phyloP scores from a whole-genome alignment of 2,329 filamentous ascomycete genomes.

The Keithomyces neogunnii region DNA sequence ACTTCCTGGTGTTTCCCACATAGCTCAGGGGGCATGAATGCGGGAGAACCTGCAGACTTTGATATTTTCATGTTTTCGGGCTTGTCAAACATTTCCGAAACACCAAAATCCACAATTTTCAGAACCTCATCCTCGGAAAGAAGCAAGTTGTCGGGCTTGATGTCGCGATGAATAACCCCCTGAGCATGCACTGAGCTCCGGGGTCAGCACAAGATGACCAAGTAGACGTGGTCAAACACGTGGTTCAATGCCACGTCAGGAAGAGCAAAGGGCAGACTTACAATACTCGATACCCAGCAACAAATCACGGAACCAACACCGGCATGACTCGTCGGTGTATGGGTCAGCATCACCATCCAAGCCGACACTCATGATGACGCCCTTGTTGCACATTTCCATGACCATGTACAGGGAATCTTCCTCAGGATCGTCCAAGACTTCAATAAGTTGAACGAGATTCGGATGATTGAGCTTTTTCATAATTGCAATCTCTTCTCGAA shows the following conservation, averaged over 20 bases:
- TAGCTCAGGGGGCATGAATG: constrained; percentile 88
- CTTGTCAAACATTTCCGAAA: constrained; percentile 97
- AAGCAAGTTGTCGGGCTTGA: constrained; percentile 94
- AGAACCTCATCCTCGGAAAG: constrained; percentile 86
- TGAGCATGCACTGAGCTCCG: constrained; percentile 67
- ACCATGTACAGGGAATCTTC: constrained; percentile 98
- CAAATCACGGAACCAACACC: constrained; percentile 90
- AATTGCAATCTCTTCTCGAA: constrained; percentile 93
- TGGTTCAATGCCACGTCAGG: neutral
- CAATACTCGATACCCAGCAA: constrained; percentile 91
- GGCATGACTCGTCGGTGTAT: constrained; percentile 73
- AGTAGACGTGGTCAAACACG: neutral
- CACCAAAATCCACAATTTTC: constrained; percentile 97
- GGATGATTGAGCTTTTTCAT: constrained; percentile 98
- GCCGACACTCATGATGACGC: constrained; percentile 92
- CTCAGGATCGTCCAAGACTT: constrained; percentile 90
- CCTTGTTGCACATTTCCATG: constrained; percentile 97
- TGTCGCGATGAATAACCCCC: constrained; percentile 90
- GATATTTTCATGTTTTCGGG: constrained; percentile 75
- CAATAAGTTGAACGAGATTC: constrained; percentile 87
- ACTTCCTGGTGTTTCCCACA: constrained; percentile 83
- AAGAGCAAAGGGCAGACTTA: constrained; percentile 34
- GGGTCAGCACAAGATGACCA: no score
- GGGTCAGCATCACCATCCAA: constrained; percentile 76
- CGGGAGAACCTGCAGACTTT: constrained; percentile 90